Percentiles rank a stretch among this genome's conserved stretches.
Conservation (phyloP, 306 rosid genomes). For the Adenanthera pavonina region DNA sequence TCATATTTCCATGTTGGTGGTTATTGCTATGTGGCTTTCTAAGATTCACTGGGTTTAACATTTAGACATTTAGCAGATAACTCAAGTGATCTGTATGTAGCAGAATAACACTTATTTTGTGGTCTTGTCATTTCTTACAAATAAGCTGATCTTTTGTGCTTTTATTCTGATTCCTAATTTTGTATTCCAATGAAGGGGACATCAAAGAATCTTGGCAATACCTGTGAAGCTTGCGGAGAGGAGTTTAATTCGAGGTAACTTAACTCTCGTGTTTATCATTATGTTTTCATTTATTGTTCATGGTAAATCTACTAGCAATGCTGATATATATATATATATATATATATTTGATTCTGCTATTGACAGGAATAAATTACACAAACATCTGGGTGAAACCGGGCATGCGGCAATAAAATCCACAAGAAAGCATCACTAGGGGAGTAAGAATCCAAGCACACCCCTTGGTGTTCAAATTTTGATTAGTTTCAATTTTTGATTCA, state of each 20-base stretch:
- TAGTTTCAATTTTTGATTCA: constrained; percentile 38
- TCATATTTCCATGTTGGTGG: constrained; percentile 14
- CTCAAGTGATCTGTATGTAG: neutral
- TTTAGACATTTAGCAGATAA: neutral
- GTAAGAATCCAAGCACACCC: constrained; percentile 1
- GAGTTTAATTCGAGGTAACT: constrained; percentile 89
- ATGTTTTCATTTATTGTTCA: neutral
- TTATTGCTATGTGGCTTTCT: constrained; percentile 1
- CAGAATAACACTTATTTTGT: neutral
- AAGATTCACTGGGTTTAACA: neutral
- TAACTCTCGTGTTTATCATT: neutral
- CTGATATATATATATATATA: neutral
- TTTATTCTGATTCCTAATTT: constrained; percentile 25
- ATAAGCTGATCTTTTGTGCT: constrained; percentile 28
- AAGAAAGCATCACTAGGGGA: constrained; percentile 32
- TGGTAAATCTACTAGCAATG: neutral
- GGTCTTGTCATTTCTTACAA: constrained; percentile 27
- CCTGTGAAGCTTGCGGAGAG: constrained; percentile 78
- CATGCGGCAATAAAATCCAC: constrained; percentile 72
- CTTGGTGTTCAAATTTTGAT: constrained; percentile 2
- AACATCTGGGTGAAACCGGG: constrained; percentile 84
- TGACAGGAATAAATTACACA: constrained; percentile 76
- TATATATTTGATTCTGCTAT: constrained; percentile 26
- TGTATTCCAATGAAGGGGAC: constrained; percentile 52
- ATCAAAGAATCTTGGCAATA: constrained; percentile 58